Conservation (phyloP, 2,329 filamentous ascomycete species). For the Fusarium falciforme region DNA sequence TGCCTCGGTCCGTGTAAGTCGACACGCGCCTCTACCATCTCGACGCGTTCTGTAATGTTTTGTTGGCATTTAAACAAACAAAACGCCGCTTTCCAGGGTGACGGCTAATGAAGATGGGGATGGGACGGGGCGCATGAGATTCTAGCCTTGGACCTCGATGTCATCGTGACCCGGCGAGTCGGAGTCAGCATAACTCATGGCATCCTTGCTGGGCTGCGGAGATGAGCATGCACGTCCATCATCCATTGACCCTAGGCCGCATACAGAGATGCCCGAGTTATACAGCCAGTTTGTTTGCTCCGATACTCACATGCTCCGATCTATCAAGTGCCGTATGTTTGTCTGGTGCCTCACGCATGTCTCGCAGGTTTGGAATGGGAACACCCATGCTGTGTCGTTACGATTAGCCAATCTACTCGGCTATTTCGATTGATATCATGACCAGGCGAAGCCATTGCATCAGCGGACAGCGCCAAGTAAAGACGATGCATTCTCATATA, state of each 20-base stretch:
- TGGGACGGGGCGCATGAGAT: conserved; percentile 3
- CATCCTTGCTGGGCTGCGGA: conserved; percentile 23
- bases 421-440: not conserved
- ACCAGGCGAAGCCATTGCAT: not conserved
- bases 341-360: conserved; percentile 22
- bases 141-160: conserved; percentile 5
- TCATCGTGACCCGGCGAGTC: conserved; percentile 27
- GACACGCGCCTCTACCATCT: not conserved
- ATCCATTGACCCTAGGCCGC: conserved; percentile 10
- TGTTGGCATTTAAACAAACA: conserved; percentile 32
- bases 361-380: conserved; percentile 25
- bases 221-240: conserved; percentile 28
- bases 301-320: not conserved
- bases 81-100: conserved; percentile 9
- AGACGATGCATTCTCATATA: not conserved
- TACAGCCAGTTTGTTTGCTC: not conserved
- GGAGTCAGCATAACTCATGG: conserved; percentile 26
- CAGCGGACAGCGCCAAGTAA: not conserved
- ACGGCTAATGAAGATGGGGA: conserved; percentile 33
- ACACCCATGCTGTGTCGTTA: not conserved
- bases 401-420: not conserved
- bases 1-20: conserved; percentile 8
- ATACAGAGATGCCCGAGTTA: conserved; percentile 25
- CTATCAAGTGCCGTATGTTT: not conserved
- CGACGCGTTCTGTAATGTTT: conserved; percentile 11